Evolutionary conservation across 148 eudicot species (phyloP).

Genomic region (Fallopia convolvulus): DNA sequence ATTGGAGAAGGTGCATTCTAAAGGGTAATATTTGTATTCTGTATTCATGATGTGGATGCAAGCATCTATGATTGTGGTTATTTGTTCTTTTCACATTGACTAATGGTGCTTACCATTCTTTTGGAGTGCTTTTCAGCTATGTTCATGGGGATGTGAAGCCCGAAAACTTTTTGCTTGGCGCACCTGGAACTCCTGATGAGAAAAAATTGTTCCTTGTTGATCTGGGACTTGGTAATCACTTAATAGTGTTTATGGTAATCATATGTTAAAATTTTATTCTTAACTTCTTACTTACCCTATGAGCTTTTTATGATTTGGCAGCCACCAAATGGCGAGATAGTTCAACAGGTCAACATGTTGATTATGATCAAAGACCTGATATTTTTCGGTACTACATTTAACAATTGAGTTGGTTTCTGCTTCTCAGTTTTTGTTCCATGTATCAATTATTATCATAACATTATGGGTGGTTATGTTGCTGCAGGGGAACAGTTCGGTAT

Average conservation of each 20-base stretch:
- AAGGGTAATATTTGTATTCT: constrained; percentile 44
- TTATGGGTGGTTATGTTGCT: constrained; percentile 10
- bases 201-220: constrained; percentile 86
- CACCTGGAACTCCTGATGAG: constrained; percentile 76
- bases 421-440: constrained; percentile 1
- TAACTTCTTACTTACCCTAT: background rate
- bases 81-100: background rate
- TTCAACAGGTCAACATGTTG: constrained; percentile 67
- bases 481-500: constrained; percentile 90
- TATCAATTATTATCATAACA: background rate
- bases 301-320: constrained; percentile 20
- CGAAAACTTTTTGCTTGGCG: constrained; percentile 90
- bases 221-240: constrained; percentile 66
- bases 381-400: constrained; percentile 53
- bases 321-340: constrained; percentile 76
- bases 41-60: background rate
- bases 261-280: background rate
- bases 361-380: constrained; percentile 93
- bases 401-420: background rate
- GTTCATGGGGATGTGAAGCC: constrained; percentile 98
- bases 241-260: background rate
- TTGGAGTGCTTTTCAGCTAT: constrained; percentile 34
- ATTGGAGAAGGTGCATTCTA: constrained; percentile 82
- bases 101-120: background rate
- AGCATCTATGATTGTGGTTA: background rate